These are phyloP conservation scores for Paracoccidioides lutzii DNA, from an alignment of 2,329 filamentous ascomycete species.

Conservation along the genomic window DNA sequence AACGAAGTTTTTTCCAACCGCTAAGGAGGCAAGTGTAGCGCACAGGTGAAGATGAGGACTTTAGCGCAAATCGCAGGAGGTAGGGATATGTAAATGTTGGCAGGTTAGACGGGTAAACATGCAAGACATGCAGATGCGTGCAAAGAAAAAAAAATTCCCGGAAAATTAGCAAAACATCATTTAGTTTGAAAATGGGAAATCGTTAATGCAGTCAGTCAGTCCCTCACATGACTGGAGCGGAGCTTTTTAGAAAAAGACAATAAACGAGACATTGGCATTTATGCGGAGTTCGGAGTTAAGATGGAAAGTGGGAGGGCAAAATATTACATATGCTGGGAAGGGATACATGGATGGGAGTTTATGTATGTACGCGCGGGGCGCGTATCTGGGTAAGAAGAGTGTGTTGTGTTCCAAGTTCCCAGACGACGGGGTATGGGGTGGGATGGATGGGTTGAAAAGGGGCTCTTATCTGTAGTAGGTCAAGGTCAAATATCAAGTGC, in stretches of 20 bases:
- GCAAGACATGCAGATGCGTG: not conserved
- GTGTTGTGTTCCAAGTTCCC: no score
- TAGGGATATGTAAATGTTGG: not conserved
- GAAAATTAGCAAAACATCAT: not conserved
- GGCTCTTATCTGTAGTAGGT: no score
- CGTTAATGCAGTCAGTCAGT: not conserved
- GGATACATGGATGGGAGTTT: not conserved
- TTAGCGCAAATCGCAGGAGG: constrained; percentile 9
- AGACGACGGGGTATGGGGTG: no score
- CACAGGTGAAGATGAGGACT: constrained; percentile 16
- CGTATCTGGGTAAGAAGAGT: no score
- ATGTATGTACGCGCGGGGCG: not conserved
- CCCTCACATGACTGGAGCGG: not conserved
- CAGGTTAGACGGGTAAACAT: no score
- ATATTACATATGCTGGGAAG: constrained; percentile 4
- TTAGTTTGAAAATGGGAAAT: not conserved
- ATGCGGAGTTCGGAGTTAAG: not conserved
- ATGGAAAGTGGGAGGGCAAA: not conserved
- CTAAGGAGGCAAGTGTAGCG: constrained; percentile 20
- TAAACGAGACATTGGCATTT: not conserved
- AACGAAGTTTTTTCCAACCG: not conserved
- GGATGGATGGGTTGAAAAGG: no score
- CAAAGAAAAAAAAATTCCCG: no score
- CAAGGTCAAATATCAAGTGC: no score
- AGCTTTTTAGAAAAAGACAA: not conserved